Base-by-base conservation (phyloP, 352 stramenopile species). In the Aphanomyces astaci region DNA sequence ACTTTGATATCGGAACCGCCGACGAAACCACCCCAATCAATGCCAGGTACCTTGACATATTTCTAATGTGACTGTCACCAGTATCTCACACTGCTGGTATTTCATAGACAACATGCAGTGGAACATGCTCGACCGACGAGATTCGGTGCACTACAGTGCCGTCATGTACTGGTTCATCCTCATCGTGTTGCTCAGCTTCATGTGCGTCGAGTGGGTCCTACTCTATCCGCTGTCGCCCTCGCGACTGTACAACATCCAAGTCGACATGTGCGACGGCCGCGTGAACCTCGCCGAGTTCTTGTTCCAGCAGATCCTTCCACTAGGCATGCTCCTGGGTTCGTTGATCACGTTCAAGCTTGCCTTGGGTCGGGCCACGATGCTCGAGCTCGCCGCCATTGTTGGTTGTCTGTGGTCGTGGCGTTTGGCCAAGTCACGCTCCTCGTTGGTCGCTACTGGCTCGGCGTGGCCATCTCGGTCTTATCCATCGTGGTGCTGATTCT, bases 201-300 rank as follows among this genome's bases (percentile, higher is more conserved):
- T n/a, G n/a, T n/a, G n/a, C n/a, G n/a, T n/a, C n/a, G n/a, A n/a
- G n/a, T n/a, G n/a, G n/a, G n/a, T n/a, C n/a, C n/a, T n/a, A n/a
- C n/a, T 90, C 40, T 93, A 91, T 74, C n/a, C n/a, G 39, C 78
- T 93, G 55, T 79, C 83, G 13, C 81, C 85, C 13, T 77, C 64
- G 30, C 72, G 83, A 7, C 77, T 93, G 10, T 93, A 93, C 75
- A 88, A 91, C 71, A 90, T 93, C 73, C 82, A 93, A 70, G 81
- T 93, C 53, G 85, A 93, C 64, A 77, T 91, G 17, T 93, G 91
- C 68, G 78, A 73, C 74, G 81, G 76, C n/a, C 78, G 75, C 70
- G 81, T 91, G 65, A 76, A 76, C 46, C 81, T 90, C 64, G 72
- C 85, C 27, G 74, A 74, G 43, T 93, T 90, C 72, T 93, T 89